Conservation (phyloP, 208 protist genomes). For the Trypanosoma theileri region DNA sequence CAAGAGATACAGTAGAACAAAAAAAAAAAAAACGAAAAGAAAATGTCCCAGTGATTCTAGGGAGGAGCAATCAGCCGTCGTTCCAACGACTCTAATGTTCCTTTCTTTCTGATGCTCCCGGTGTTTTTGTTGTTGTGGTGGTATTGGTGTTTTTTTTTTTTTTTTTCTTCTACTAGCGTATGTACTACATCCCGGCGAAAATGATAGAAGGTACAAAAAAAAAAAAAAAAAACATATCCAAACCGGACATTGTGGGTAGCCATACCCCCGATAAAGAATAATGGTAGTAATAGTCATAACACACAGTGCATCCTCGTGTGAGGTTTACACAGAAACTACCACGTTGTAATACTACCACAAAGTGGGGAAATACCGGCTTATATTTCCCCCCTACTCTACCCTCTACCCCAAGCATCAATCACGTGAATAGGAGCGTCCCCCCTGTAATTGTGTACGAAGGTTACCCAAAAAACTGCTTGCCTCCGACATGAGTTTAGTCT, state of each 20-base stretch:
- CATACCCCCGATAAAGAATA: too few relatives aligned
- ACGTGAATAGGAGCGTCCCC: slow-evolving; percentile 62
- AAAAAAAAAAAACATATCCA: slow-evolving; percentile 4
- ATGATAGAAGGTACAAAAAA: background rate
- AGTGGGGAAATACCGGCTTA: background rate
- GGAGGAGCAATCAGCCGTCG: background rate
- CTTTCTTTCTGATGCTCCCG: too few relatives aligned
- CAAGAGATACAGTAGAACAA: slow-evolving; percentile 24
- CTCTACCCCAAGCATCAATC: slow-evolving; percentile 39
- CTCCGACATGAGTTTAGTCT: slow-evolving; percentile 87
- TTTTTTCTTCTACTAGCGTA: slow-evolving; percentile 9
- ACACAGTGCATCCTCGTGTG: too few relatives aligned
- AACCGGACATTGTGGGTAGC: too few relatives aligned
- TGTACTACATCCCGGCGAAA: background rate
- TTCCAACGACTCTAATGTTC: background rate
- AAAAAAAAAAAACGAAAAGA: slow-evolving; percentile 12
- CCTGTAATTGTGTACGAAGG: slow-evolving; percentile 56
- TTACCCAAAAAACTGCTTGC: slow-evolving; percentile 81
- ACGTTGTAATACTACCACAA: background rate
- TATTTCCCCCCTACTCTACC: background rate
- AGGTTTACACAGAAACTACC: too few relatives aligned
- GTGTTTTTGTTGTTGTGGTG: too few relatives aligned
- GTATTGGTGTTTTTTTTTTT: slow-evolving; percentile 7
- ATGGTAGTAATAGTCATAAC: too few relatives aligned
- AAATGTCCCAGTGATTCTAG: slow-evolving; percentile 2